Percentiles rank a stretch among this genome's conserved stretches.
Conservation (phyloP, 768 basidiomycete genomes). For the Termitomyces heimii region DNA sequence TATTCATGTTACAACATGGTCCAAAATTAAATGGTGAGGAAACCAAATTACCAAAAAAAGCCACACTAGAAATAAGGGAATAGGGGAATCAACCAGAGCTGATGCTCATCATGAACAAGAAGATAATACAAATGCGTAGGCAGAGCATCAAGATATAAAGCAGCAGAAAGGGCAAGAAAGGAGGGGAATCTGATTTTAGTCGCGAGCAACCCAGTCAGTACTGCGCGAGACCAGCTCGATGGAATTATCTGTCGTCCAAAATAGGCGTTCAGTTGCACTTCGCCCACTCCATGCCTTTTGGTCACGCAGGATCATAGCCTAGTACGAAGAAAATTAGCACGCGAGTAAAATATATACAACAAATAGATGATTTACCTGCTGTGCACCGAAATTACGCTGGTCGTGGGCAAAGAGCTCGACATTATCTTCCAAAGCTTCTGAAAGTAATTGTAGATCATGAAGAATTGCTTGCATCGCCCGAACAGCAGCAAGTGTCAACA, state of each 20-base stretch:
- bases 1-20: conserved; percentile 10
- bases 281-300: conserved; percentile 95
- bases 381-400: conserved; percentile 93
- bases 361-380: conserved; percentile 59
- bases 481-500: conserved; percentile 65
- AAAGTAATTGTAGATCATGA: conserved; percentile 80
- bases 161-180: not conserved
- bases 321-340: not conserved
- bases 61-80: not conserved
- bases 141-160: conserved; percentile 12
- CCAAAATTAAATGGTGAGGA: conserved; percentile 1
- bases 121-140: conserved; percentile 12
- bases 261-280: conserved; percentile 85
- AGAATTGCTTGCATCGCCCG: conserved; percentile 80
- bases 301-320: conserved; percentile 95
- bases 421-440: conserved; percentile 88
- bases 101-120: conserved; percentile 1
- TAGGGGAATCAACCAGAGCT: conserved; percentile 1
- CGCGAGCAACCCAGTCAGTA: conserved; percentile 80
- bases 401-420: conserved; percentile 90
- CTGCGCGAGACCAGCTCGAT: conserved; percentile 83
- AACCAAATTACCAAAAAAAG: conserved; percentile 8
- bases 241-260: conserved; percentile 90
- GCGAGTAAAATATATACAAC: not conserved
- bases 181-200: conserved; percentile 26